phyloP scores from a whole-genome alignment of 2,329 filamentous ascomycete genomes.

The Sphaerulina vaccinii region DNA sequence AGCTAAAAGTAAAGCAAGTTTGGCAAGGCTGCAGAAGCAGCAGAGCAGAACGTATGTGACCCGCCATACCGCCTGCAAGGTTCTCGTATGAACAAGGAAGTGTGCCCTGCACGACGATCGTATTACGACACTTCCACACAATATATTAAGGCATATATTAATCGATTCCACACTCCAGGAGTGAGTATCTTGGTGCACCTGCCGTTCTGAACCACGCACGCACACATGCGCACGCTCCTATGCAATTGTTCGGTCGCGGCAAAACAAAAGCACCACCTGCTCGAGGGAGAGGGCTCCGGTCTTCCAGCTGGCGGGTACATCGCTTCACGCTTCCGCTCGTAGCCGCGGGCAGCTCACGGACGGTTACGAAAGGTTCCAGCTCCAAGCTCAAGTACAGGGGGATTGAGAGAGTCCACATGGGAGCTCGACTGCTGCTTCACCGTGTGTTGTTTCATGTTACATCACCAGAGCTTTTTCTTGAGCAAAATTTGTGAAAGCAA shows the following conservation, averaged over 20 bases:
- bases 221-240: constrained; percentile 1
- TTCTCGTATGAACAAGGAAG: background rate
- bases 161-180: background rate
- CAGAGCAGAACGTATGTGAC: constrained; percentile 13
- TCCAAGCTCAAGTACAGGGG: background rate
- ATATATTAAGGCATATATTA: constrained; percentile 5
- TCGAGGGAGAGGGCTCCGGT: background rate
- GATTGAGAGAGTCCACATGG: too few relatives aligned
- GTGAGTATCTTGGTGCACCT: constrained; percentile 2
- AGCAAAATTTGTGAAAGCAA: background rate
- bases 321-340: constrained; percentile 15
- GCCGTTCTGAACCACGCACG: constrained; percentile 2
- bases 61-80: constrained; percentile 2
- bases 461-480: too few relatives aligned
- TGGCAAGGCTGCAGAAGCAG: constrained; percentile 7
- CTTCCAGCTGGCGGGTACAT: constrained; percentile 9
- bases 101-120: background rate
- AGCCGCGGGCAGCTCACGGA: constrained; percentile 12
- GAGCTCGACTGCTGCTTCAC: too few relatives aligned
- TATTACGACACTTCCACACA: background rate
- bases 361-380: constrained; percentile 21
- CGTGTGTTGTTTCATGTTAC: too few relatives aligned
- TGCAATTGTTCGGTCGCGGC: background rate
- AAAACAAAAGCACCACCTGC: constrained; percentile 10
- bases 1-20: constrained; percentile 5